A percentile compares a stretch with the other conserved stretches of the same genome.
Conservation (phyloP, 768 basidiomycete species). For the Psilocybe subaeruginosa region DNA sequence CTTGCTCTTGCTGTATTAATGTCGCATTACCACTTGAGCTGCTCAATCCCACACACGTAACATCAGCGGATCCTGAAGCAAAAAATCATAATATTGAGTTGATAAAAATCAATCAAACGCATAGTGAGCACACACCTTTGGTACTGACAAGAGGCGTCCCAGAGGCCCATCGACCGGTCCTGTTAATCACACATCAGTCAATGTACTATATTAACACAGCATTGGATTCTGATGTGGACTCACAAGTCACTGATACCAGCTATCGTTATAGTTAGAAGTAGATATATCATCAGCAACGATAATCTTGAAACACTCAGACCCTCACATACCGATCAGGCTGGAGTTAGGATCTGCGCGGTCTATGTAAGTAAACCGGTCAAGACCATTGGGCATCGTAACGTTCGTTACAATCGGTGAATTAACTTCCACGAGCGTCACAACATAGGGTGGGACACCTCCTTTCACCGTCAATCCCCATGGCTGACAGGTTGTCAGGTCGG, state of each 20-base stretch:
- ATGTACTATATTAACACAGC: not conserved
- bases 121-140: slow-evolving; percentile 30
- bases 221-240: slow-evolving; percentile 30
- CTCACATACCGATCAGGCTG: slow-evolving; percentile 42
- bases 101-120: slow-evolving; percentile 14
- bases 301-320: slow-evolving; percentile 10
- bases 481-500: slow-evolving; percentile 41
- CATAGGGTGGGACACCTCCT: slow-evolving; percentile 49
- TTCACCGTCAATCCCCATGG: slow-evolving; percentile 48
- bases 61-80: slow-evolving; percentile 30
- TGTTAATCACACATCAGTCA: slow-evolving; percentile 18
- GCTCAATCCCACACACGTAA: slow-evolving; percentile 32
- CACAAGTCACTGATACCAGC: slow-evolving; percentile 45
- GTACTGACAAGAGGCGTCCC: slow-evolving; percentile 34
- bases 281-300: slow-evolving; percentile 4
- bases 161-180: slow-evolving; percentile 42
- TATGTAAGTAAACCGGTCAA: slow-evolving; percentile 44
- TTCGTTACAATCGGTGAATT: slow-evolving; percentile 44
- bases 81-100: not conserved
- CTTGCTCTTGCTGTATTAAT: slow-evolving; percentile 5
- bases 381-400: slow-evolving; percentile 37
- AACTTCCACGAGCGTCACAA: slow-evolving; percentile 38
- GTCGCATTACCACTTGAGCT: slow-evolving; percentile 27
- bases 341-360: slow-evolving; percentile 40
- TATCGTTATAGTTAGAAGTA: slow-evolving; percentile 18